Percentiles rank a stretch among this genome's conserved stretches.
phyloP scores from a whole-genome alignment of 2,329 filamentous ascomycete species.

The Epichloe aotearoae region DNA sequence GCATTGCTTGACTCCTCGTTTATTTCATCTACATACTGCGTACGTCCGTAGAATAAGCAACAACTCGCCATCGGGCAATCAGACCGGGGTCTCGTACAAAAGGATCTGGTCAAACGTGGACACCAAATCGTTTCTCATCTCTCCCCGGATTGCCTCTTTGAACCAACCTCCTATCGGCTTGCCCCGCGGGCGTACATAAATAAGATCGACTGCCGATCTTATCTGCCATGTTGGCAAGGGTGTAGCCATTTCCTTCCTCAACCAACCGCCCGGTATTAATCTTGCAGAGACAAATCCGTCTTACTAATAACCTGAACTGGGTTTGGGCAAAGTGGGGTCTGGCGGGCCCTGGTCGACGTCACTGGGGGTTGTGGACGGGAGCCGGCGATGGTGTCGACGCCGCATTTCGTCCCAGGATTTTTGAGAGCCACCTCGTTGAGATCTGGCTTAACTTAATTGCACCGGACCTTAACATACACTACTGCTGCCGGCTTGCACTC shows the following conservation, averaged over 20 bases:
- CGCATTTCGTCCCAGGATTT: neutral
- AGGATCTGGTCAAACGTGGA: neutral
- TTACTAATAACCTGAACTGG: neutral
- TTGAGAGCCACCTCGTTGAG: neutral
- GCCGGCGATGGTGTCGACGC: neutral
- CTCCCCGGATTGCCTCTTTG: neutral
- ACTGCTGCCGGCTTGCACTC: neutral
- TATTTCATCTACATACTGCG: too few species aligned
- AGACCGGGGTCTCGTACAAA: too few species aligned
- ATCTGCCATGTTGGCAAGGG: neutral
- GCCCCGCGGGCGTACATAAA: neutral
- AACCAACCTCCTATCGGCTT: neutral
- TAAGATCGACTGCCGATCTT: neutral
- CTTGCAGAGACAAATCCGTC: neutral
- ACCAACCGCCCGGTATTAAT: neutral
- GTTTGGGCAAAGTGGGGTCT: neutral
- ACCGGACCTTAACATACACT: neutral
- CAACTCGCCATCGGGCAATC: too few species aligned
- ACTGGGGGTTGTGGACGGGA: neutral
- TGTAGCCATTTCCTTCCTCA: neutral
- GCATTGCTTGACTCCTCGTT: too few species aligned
- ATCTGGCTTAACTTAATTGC: neutral
- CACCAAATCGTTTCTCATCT: neutral
- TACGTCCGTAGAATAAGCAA: too few species aligned
- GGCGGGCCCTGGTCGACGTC: neutral